A percentile compares a stretch with the other conserved stretches of the same genome.
Conservation (phyloP, 345 rosid genomes). For the Aegle marmelos region DNA sequence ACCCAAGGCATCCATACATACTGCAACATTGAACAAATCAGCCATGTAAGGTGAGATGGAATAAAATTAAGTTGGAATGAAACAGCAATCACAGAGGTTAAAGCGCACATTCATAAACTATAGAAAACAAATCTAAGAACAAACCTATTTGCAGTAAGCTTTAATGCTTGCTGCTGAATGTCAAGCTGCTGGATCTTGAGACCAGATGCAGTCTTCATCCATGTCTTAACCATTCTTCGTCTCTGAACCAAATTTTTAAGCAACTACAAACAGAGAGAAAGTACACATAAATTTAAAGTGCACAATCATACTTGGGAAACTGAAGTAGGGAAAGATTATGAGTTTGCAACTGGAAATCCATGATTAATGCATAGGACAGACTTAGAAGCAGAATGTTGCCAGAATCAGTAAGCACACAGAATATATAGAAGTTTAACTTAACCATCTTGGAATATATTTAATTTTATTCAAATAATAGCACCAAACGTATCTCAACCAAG, state of each 20-base stretch:
- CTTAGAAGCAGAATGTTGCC: neutral
- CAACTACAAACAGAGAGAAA: slow-evolving; percentile 49
- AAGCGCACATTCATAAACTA: neutral
- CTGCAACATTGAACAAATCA: slow-evolving; percentile 40
- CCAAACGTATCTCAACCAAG: neutral
- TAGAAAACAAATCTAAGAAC: slow-evolving; percentile 16
- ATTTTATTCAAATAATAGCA: neutral
- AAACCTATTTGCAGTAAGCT: slow-evolving; percentile 97
- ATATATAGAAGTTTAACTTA: slow-evolving; percentile 4
- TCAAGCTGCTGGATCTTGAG: slow-evolving; percentile 84
- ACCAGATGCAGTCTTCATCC: slow-evolving; percentile 85
- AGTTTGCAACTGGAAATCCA: neutral
- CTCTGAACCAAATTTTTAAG: slow-evolving; percentile 80
- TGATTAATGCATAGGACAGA: neutral
- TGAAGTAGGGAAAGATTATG: neutral
- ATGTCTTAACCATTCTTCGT: slow-evolving; percentile 77
- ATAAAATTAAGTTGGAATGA: neutral
- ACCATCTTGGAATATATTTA: neutral
- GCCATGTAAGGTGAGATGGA: slow-evolving; percentile 12
- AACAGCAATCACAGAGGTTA: neutral
- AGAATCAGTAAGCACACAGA: neutral
- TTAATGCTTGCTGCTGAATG: slow-evolving; percentile 95
- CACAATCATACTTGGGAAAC: neutral
- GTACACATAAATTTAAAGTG: neutral
- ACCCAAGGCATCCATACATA: slow-evolving; percentile 99